These are phyloP conservation scores for Camellia granthamiana DNA, from an alignment of 148 eudicot genomes.

Conservation along the genomic window DNA sequence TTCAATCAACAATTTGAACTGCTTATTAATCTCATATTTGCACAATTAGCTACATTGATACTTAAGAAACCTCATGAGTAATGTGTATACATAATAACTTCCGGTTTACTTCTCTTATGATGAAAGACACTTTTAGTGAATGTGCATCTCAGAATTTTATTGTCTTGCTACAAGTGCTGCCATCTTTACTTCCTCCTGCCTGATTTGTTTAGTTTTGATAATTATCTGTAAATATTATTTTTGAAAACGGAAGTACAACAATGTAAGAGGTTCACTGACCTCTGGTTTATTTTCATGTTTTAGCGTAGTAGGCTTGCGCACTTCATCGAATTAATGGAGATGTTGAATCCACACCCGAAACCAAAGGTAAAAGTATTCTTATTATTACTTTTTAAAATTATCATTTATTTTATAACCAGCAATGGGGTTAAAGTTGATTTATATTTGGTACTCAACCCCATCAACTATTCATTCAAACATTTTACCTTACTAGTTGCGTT, in stretches of 20 bases:
- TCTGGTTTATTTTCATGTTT: slow-evolving; percentile 18
- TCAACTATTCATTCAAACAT: not conserved
- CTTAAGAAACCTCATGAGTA: not conserved
- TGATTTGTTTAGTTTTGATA: not conserved
- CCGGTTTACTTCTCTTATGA: not conserved
- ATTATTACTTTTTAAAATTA: not conserved
- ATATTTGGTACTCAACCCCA: not conserved
- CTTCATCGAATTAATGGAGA: slow-evolving; percentile 90
- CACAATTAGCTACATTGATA: not conserved
- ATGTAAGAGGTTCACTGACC: slow-evolving; percentile 9
- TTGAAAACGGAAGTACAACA: not conserved
- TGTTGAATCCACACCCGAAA: slow-evolving; percentile 83
- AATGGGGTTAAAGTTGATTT: not conserved
- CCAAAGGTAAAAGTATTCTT: slow-evolving; percentile 51
- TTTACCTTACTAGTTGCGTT: not conserved
- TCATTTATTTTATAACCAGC: not conserved
- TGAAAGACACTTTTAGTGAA: not conserved
- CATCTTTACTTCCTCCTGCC: not conserved
- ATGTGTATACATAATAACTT: not conserved
- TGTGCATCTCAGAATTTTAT: not conserved
- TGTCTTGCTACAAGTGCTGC: not conserved
- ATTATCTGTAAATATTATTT: not conserved
- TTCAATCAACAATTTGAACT: not conserved
- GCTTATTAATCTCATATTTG: not conserved
- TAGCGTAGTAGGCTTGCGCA: slow-evolving; percentile 86